Base-by-base conservation (phyloP, 257 asterid genomes). In the Fraxinus quadrangulata region DNA sequence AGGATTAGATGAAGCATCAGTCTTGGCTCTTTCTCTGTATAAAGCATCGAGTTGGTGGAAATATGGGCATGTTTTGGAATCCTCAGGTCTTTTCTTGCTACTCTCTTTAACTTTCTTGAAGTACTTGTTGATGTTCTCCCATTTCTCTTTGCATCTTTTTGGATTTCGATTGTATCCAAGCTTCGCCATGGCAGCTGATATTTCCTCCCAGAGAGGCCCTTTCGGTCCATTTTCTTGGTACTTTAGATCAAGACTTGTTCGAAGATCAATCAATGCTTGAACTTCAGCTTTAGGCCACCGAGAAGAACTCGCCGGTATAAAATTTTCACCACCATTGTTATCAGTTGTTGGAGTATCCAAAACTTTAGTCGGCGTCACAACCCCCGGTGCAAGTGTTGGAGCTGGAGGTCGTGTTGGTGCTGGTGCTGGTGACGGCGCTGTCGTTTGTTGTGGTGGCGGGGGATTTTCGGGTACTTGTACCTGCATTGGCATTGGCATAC, bases 71-170 rank as follows among this genome's bases (percentile, higher is more conserved):
- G 99, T 95, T 24, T 93, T 95, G 14, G 98, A 87, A 71, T 95
- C 98, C 37, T 95, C 92, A 11, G 94, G 92, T 54, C 99, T 75
- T 66, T 82, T 95, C 80, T 89, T 91, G 85, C 82, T 95, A 80
- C 97, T 89, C 33, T 93, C 98, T 49, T 95, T 95, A 59, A 95
- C 97, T n/a, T 95, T 95, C 86, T 95, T 95, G 91, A 84, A 95
- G 77, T 95, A 95, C 40, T 95, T 95, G 86, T 95, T 95, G 78
- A 93, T 96, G 75, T 96, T 96, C 86, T 96, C 99, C 99, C 99
- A 96, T 71, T 96, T 96, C 86, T 96, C 99, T 74, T 96, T 96
- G 89, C 99, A 96, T 66, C 99, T 74, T 81, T 96, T 96, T 0
- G 99, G 61, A 71, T 79, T 96, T 31, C 99, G 61, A 70, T 40